phyloP scores from a whole-genome alignment of 306 rosid species.

The Acacia melanoxylon region DNA sequence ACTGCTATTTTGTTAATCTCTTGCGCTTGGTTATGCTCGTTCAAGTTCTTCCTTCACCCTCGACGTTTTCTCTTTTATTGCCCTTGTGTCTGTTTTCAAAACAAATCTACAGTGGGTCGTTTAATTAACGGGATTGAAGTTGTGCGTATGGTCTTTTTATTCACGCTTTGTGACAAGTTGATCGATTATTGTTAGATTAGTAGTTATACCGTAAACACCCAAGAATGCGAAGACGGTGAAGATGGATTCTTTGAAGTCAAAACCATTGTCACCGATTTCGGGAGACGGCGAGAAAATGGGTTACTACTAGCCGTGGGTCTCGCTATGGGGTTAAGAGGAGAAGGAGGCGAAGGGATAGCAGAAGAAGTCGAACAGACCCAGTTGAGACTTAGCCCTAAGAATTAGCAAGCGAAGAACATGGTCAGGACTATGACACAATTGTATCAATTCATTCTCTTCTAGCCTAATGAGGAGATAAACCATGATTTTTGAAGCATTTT shows the following conservation, averaged over 20 bases:
- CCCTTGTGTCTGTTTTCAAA: too few relatives aligned
- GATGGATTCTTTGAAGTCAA: constrained; percentile 61
- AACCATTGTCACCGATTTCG: constrained; percentile 46
- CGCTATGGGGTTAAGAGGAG: constrained; percentile 67
- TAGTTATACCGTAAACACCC: too few relatives aligned
- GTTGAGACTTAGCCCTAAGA: constrained; percentile 61
- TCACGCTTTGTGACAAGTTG: too few relatives aligned
- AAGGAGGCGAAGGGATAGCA: constrained; percentile 49
- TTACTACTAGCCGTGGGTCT: constrained; percentile 46
- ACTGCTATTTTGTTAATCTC: too few relatives aligned
- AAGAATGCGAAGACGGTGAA: constrained; percentile 56
- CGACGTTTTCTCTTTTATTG: too few relatives aligned
- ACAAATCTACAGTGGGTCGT: too few relatives aligned
- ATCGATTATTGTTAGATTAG: too few relatives aligned
- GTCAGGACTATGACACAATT: constrained; percentile 73
- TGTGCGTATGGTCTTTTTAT: too few relatives aligned
- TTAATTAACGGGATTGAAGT: too few relatives aligned
- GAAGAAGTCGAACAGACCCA: constrained; percentile 46
- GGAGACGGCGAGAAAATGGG: constrained; percentile 69
- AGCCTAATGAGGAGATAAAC: constrained; percentile 75
- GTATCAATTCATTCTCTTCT: constrained; percentile 69
- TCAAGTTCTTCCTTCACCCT: too few relatives aligned
- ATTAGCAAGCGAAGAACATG: constrained; percentile 54
- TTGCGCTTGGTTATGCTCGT: too few relatives aligned
- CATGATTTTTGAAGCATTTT: constrained; percentile 88